Conservation (phyloP, 345 rosid genomes). For the Microcos paniculata region DNA sequence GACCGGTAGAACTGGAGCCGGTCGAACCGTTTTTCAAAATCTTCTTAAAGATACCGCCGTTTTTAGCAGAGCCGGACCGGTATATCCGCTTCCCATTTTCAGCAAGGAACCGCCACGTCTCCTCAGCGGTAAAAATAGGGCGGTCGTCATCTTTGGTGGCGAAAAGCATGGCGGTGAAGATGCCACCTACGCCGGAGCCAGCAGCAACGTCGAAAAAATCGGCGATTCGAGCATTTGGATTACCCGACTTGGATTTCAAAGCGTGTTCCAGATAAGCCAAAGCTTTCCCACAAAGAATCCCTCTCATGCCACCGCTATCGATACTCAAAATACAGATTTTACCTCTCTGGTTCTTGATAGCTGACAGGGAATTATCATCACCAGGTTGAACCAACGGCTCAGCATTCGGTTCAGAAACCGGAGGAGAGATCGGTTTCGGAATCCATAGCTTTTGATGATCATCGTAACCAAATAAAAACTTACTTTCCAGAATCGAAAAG, state of each 20-base stretch:
- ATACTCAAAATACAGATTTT: conserved; percentile 83
- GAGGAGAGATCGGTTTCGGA: conserved; percentile 52
- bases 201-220: conserved; percentile 94
- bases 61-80: conserved; percentile 31
- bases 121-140: conserved; percentile 79
- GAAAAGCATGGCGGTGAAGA: conserved; percentile 91
- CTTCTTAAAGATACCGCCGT: conserved; percentile 46
- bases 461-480: conserved; percentile 84
- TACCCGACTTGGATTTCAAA: conserved; percentile 72
- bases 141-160: conserved; percentile 66
- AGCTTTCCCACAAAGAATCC: conserved; percentile 86
- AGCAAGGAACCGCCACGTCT: conserved; percentile 85
- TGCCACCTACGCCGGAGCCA: conserved; percentile 87
- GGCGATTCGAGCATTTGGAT: conserved; percentile 86
- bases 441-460: conserved; percentile 79
- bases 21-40: conserved; percentile 48
- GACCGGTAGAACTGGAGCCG: conserved; percentile 35
- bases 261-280: conserved; percentile 81
- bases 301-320: conserved; percentile 91
- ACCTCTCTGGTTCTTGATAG: conserved; percentile 87
- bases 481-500: conserved; percentile 90
- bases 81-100: conserved; percentile 64
- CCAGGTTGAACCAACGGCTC: conserved; percentile 16
- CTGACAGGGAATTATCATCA: conserved; percentile 21
- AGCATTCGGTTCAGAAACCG: conserved; percentile 32